Conservation (phyloP, 176 grass and related monocot species). For the Hsuehochloa calcarea region DNA sequence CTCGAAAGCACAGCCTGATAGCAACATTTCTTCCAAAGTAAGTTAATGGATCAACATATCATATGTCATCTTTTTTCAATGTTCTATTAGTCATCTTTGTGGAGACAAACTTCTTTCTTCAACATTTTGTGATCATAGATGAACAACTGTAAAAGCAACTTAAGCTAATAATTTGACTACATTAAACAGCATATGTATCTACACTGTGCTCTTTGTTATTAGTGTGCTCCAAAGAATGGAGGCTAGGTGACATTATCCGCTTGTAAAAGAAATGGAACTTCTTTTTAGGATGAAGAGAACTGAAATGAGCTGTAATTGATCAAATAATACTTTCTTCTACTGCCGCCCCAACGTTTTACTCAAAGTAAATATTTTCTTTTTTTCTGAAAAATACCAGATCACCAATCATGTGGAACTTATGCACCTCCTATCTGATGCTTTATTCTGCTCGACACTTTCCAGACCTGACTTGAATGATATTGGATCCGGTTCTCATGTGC, state of each 20-base stretch:
- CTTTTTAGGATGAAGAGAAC: background rate
- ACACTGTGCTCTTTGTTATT: background rate
- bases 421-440: constrained; percentile 17
- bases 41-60: constrained; percentile 34
- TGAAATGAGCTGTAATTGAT: background rate
- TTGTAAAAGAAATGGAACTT: background rate
- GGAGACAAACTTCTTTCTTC: background rate
- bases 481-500: constrained; percentile 94
- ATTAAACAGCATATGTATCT: constrained; percentile 20
- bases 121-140: constrained; percentile 8
- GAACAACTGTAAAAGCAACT: background rate
- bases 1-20: constrained; percentile 73
- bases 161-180: background rate
- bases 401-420: constrained; percentile 6
- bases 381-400: background rate
- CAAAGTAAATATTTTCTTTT: background rate
- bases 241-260: background rate
- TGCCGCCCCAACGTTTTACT: background rate
- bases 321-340: background rate
- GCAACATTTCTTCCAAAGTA: constrained; percentile 96
- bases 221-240: background rate
- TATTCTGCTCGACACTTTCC: constrained; percentile 27
- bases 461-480: constrained; percentile 84
- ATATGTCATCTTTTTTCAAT: constrained; percentile 2
- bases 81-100: constrained; percentile 14